phyloP scores from a whole-genome alignment of 2,329 filamentous ascomycete genomes.

The Beauveria asiatica region DNA sequence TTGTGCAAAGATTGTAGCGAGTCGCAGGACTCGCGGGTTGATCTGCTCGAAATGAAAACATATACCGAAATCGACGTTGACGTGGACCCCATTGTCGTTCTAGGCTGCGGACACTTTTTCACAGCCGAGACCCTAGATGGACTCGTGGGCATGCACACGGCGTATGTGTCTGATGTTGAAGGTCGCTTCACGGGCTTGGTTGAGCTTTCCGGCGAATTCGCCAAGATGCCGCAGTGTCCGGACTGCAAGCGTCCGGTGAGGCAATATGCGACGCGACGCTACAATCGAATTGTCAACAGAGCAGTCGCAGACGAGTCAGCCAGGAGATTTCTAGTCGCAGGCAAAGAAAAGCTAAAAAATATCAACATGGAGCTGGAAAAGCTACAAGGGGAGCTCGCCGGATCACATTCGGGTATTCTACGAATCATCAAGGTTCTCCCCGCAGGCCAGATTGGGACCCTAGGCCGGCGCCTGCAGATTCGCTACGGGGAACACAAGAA shows the following conservation, averaged over 20 bases:
- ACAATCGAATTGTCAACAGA: constrained; percentile 50
- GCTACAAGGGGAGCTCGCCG: constrained; percentile 13
- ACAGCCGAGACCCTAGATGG: constrained; percentile 52
- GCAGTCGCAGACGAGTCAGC: constrained; percentile 52
- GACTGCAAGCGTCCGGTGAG: constrained; percentile 49
- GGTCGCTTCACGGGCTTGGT: constrained; percentile 20
- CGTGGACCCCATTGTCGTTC: constrained; percentile 50
- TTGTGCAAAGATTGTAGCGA: constrained; percentile 50
- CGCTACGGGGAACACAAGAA: neutral
- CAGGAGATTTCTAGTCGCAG: constrained; percentile 45
- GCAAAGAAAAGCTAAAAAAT: constrained; percentile 27
- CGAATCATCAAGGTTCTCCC: neutral
- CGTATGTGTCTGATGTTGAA: constrained; percentile 34
- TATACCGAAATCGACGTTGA: constrained; percentile 50
- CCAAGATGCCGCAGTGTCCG: constrained; percentile 42
- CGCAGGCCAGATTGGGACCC: too few relatives aligned
- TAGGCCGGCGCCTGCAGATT: neutral
- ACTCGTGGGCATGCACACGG: constrained; percentile 40
- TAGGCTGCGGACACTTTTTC: constrained; percentile 53
- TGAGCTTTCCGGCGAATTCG: constrained; percentile 36
- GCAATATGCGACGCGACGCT: constrained; percentile 40
- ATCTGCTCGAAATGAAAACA: constrained; percentile 41
- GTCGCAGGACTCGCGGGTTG: constrained; percentile 36
- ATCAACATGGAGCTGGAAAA: constrained; percentile 18
- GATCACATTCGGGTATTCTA: neutral